Evolutionary conservation across 148 eudicot genomes (phyloP).

Genomic region (Persicaria tinctoria): DNA sequence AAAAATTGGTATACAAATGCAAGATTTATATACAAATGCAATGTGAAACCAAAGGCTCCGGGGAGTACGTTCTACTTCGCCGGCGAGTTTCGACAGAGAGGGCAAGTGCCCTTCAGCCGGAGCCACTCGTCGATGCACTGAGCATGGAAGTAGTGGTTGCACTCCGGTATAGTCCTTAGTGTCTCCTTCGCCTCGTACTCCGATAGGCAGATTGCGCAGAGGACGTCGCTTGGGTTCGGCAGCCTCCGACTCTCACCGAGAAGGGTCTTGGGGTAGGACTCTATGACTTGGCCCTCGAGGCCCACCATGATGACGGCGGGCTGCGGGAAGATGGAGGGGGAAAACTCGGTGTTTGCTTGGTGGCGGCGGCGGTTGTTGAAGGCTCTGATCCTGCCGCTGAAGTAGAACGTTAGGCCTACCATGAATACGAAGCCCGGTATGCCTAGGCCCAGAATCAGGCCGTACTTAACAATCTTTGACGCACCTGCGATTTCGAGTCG

Average conservation of each 20-base stretch:
- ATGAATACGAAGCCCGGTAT: constrained; percentile 46
- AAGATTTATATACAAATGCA: not conserved
- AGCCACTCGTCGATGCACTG: constrained; percentile 88
- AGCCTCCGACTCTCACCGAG: constrained; percentile 61
- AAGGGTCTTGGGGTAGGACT: constrained; percentile 56
- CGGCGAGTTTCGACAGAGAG: constrained; percentile 71
- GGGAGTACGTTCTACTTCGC: not conserved
- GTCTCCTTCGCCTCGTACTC: constrained; percentile 67
- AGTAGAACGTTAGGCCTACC: constrained; percentile 35
- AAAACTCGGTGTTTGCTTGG: constrained; percentile 14
- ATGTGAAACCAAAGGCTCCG: not conserved
- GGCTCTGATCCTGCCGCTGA: constrained; percentile 20
- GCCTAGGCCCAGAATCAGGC: constrained; percentile 48
- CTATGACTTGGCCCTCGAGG: constrained; percentile 48
- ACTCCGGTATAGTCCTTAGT: constrained; percentile 61
- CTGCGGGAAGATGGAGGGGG: constrained; percentile 34
- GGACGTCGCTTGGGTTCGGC: constrained; percentile 40
- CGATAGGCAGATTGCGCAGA: constrained; percentile 63
- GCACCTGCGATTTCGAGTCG: constrained; percentile 32
- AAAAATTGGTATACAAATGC: not conserved
- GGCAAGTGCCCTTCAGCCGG: constrained; percentile 60
- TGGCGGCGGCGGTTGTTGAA: constrained; percentile 13
- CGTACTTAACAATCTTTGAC: constrained; percentile 48
- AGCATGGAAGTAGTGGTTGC: constrained; percentile 78
- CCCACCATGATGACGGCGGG: constrained; percentile 26